Base-by-base conservation (phyloP, 1,139 yeast genomes). In the Entelexis paramagnoliae region DNA sequence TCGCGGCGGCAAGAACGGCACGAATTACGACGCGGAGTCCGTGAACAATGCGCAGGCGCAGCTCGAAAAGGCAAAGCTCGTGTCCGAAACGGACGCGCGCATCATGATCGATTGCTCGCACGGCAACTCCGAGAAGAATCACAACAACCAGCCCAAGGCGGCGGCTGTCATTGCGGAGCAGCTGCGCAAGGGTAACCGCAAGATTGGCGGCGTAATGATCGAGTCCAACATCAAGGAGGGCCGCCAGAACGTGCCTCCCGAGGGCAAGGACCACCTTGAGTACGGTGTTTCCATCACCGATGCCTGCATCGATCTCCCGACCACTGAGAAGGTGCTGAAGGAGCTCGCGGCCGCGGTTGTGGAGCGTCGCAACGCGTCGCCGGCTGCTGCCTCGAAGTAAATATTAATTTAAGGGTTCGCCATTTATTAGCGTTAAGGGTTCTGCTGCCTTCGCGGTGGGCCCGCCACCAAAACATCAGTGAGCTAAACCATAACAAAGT, bases 101-200 rank as follows among this genome's bases (percentile, higher is more conserved):
- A 84, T 91, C 65, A 91, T 91, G 97, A 81, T 91, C 57, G 98
- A 91, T 70, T 91, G 97, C 67, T 88, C 96, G 40, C 98, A 91
- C 66, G 98, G 96, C 58, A 91, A 91, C 73, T 86, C 96, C 47
- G 79, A 75, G 65, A 91, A 91, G 68, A 81, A 91, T 70, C 89
- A 80, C 76, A 78, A 76, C 64, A 91, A 91, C 71, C 98, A 91
- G 73, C 96, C 97, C 46, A 78, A 77, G 67, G 98, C 89, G n/a
- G 88, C 95, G 20, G 76, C 78, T 20, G 78, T 73, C 50, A 78
- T 91, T 53, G 88, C 89, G 55, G 79, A 79, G 53, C 98, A 91
- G 70, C 68, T 91, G 46, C 68, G 76, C 17, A 74, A 71, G n/a
- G 98, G 98, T 58, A 84, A 83, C 62, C 75, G 74, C 42, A 71